Percentiles rank a stretch among this genome's conserved stretches.
Evolutionary conservation across 2,329 filamentous ascomycete genomes (phyloP).

Genomic region (Verticillium albo-atrum): DNA sequence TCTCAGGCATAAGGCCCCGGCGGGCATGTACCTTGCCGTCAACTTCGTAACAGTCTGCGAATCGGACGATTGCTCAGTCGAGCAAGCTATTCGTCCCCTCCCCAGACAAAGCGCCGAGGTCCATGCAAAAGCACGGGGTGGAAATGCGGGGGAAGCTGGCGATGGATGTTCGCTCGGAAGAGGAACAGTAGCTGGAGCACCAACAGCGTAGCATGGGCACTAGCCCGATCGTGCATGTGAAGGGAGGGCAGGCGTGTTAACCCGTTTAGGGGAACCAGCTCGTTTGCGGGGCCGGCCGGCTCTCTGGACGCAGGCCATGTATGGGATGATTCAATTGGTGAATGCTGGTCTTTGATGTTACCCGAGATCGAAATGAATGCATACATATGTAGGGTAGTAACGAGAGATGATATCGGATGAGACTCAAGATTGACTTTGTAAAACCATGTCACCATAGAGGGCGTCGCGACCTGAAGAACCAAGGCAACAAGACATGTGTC

Average conservation of each 20-base stretch:
- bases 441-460: too few species aligned
- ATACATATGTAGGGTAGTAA: neutral
- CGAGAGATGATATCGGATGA: too few species aligned
- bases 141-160: neutral
- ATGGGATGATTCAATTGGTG: neutral
- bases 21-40: neutral
- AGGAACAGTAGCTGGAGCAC: neutral
- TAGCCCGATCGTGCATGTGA: neutral
- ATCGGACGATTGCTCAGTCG: neutral
- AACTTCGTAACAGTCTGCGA: neutral
- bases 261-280: constrained; percentile 3
- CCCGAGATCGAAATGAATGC: neutral
- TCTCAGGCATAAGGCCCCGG: neutral
- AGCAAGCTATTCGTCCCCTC: neutral
- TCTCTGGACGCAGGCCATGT: neutral
- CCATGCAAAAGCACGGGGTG: neutral
- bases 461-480: too few species aligned
- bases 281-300: neutral
- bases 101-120: neutral
- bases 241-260: neutral
- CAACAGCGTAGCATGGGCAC: neutral
- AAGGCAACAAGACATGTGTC: too few species aligned
- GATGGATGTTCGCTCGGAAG: neutral
- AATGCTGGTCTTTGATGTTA: neutral
- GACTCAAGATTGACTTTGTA: too few species aligned